Percentiles rank a stretch among this genome's conserved stretches.
phyloP scores from a whole-genome alignment of 495 filamentous ascomycete species.

The Talaromyces liani region DNA sequence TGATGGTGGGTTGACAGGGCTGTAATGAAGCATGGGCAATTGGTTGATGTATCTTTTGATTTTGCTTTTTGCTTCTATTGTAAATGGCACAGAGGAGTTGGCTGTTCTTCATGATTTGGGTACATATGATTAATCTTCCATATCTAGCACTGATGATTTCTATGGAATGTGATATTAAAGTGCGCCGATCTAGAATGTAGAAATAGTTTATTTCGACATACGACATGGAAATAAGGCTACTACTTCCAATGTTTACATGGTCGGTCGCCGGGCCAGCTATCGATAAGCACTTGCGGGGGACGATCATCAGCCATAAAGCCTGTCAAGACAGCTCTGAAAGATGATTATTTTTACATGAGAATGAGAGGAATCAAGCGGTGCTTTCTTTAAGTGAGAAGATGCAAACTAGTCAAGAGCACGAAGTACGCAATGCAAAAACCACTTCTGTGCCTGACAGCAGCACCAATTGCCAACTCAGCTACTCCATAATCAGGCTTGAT shows the following conservation, averaged over 20 bases:
- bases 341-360: background rate
- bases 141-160: background rate
- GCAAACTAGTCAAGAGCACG: background rate
- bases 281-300: constrained; percentile 4
- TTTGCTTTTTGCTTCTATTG: background rate
- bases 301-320: background rate
- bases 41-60: background rate
- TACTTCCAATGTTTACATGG: background rate
- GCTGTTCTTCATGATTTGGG: background rate
- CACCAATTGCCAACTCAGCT: background rate
- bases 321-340: background rate
- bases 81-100: background rate
- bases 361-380: background rate
- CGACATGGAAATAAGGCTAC: background rate
- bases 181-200: background rate
- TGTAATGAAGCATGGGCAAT: background rate
- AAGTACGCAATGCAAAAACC: background rate
- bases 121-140: background rate
- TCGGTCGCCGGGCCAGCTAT: constrained; percentile 10
- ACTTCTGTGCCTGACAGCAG: constrained; percentile 4
- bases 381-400: background rate
- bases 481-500: background rate
- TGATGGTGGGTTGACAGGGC: background rate
- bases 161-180: background rate
- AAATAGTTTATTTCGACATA: background rate